Base-by-base conservation (phyloP, 2,329 filamentous ascomycete genomes). In the Coniochaeta prunicola region DNA sequence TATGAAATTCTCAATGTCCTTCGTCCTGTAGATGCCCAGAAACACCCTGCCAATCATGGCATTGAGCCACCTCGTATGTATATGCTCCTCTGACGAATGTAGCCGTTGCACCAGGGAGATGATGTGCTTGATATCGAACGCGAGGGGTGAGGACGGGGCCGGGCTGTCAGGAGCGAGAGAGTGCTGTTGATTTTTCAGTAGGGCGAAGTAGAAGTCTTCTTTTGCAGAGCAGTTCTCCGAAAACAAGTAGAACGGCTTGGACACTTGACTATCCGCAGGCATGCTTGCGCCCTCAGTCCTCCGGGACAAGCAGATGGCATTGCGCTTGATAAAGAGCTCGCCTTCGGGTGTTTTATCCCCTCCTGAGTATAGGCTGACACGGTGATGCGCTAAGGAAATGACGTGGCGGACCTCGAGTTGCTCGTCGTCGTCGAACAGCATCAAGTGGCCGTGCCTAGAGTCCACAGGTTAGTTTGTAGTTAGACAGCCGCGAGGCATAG, bases 341-440 rank as follows among this genome's bases (percentile, higher is more conserved):
- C 92, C 92, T 71, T 99, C 94, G 0, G 89, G 90, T 28, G 93
- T 92, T 7, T 75, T 69, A 57, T 88, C 86, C 59, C 86, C 89
- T 30, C 92, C 93, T 7, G 88, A 90, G 72, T 92, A 94, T 67
- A 97, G 85, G 66, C 87, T 89, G 59, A 97, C 83, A 61, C 88
- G 83, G 74, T 97, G 91, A 67, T 96, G 89, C 34, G 91, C 89
- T 10, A 99, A 82, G 0, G 92, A 96, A 59, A 99, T 91, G 58
- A 99, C 94, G 75, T 97, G 92, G 63, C 93, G 89, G 17, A 99
- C 94, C 74, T 99, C 94, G 65, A 97, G 81, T 73, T 97, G 92
- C 65, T 96, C 91, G 57, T 91, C 87, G 69, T 97, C 92, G 70
- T 99, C 94, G 73, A 97, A 99, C 10, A 99, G 85, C 91, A 99